Base-by-base conservation (phyloP, 2,329 filamentous ascomycete species). In the Cladosporium sphaerospermum region DNA sequence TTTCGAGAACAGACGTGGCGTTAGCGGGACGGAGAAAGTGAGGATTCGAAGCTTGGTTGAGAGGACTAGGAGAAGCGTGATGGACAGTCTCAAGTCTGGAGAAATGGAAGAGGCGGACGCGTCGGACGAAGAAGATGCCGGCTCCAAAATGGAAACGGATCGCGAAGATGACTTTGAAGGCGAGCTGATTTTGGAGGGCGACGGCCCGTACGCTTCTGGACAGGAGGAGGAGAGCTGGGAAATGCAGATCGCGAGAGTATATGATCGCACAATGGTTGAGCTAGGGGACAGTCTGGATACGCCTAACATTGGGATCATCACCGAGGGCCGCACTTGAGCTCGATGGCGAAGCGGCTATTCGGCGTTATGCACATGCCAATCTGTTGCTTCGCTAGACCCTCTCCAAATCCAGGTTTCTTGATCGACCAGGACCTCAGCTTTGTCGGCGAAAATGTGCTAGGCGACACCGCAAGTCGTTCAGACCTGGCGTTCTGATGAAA, bases 1-100 rank as follows among this genome's bases (percentile, higher is more conserved):
- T 0, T 89, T 91, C 57, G 80, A 83, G 58, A 76, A 73, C 6
- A 79, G 79, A 1, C 72, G 77, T 4, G 72, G 72, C 8, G 85
- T 88, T 1, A 85, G 88, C 75, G 89, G 84, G 14, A 92, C 88
- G 0, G 89, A 96, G 67, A 95, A 93, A 77, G 89, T 97, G 7
- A 81, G 92, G 39, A 86, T 91, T 58, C 86, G 88, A 64, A 88
- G 88, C 63, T 73, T 95, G 31, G 87, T 90, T 0, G 88, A 95
- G 65, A 80, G 85, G 59, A 88, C 86, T 13, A 78, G 91, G 23
- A 72, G 89, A 7, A 69, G 82, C 4, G 81, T 92, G 54, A 81
- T 89, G 1, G 83, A 88, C 55, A 78, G 83, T 13, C 78, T 89
- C 74, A 80, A 78, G 56, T 75, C 73, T 51, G 78, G 78, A 54